Conservation (phyloP, 345 rosid genomes). For the Eucalyptus erythrocorys region DNA sequence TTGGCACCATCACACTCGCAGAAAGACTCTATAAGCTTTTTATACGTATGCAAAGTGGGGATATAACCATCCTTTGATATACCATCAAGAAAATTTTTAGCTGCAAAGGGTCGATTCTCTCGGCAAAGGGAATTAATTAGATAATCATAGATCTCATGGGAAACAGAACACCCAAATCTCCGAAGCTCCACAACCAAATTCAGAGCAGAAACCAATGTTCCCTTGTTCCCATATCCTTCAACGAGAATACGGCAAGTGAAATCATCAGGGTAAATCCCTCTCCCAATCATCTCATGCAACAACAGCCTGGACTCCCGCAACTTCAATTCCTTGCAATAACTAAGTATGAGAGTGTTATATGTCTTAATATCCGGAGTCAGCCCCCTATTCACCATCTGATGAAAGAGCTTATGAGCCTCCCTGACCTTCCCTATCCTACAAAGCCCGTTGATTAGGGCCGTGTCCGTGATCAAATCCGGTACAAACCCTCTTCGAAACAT, state of each 20-base stretch:
- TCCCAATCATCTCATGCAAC: conserved; percentile 60
- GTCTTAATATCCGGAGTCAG: conserved; percentile 49
- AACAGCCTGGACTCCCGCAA: conserved; percentile 45
- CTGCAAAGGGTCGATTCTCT: conserved; percentile 75
- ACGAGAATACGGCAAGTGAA: conserved; percentile 49
- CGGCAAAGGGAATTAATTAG: conserved; percentile 44
- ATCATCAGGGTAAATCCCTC: conserved; percentile 39
- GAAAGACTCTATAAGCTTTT: conserved; percentile 42
- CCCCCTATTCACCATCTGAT: conserved; percentile 58
- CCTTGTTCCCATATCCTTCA: conserved; percentile 45
- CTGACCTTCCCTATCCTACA: conserved; percentile 62
- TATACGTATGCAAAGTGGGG: conserved; percentile 25
- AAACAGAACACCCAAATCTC: conserved; percentile 32
- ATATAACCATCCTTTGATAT: conserved; percentile 24
- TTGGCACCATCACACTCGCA: conserved; percentile 22
- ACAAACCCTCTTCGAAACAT: conserved; percentile 58
- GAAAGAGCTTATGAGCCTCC: conserved; percentile 84
- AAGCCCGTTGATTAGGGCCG: conserved; percentile 67
- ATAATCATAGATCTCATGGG: conserved; percentile 35
- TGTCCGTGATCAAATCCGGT: conserved; percentile 78
- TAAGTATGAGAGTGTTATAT: conserved; percentile 64
- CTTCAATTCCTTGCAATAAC: conserved; percentile 67
- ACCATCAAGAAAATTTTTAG: conserved; percentile 51
- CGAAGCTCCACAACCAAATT: conserved; percentile 62
- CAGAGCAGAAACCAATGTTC: conserved; percentile 58